phyloP scores from a whole-genome alignment of 257 asterid species.

The Solanum chaucha region DNA sequence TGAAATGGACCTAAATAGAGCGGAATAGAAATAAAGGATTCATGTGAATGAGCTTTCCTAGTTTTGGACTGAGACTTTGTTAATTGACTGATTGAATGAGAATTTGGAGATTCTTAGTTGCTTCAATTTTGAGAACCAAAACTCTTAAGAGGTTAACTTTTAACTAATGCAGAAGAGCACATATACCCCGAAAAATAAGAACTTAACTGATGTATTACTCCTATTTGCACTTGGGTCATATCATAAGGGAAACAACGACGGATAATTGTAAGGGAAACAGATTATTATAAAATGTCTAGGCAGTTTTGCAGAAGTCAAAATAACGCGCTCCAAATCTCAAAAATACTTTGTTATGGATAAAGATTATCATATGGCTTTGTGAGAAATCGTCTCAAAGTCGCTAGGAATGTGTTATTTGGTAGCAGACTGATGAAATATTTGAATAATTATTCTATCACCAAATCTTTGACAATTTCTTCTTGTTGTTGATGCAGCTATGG shows the following conservation, averaged over 20 bases:
- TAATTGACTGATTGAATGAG: background rate
- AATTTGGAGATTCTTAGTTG: background rate
- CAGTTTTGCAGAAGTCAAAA: too few relatives aligned
- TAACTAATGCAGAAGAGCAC: background rate
- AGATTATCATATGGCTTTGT: background rate
- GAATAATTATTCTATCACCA: background rate
- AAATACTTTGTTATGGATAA: background rate
- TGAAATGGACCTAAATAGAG: background rate
- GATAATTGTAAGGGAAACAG: background rate
- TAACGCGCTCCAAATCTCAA: too few relatives aligned
- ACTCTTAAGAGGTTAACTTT: background rate
- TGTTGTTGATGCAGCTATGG: constrained; percentile 68
- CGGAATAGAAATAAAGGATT: background rate
- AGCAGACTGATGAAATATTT: background rate
- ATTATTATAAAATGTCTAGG: background rate
- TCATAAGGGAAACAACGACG: background rate
- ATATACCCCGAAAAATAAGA: background rate
- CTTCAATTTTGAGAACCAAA: background rate
- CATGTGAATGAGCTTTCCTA: background rate
- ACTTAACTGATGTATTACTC: background rate
- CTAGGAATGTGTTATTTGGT: background rate
- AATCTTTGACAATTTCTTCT: background rate
- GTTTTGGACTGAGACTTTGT: background rate
- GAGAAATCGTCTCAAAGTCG: background rate
- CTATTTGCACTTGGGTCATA: background rate